Evolutionary conservation across 1,284 basidiomycete genomes (phyloP), one percentile per base, ranked within the genome.

Genomic region (Cutaneotrichosporon cavernicola): DNA sequence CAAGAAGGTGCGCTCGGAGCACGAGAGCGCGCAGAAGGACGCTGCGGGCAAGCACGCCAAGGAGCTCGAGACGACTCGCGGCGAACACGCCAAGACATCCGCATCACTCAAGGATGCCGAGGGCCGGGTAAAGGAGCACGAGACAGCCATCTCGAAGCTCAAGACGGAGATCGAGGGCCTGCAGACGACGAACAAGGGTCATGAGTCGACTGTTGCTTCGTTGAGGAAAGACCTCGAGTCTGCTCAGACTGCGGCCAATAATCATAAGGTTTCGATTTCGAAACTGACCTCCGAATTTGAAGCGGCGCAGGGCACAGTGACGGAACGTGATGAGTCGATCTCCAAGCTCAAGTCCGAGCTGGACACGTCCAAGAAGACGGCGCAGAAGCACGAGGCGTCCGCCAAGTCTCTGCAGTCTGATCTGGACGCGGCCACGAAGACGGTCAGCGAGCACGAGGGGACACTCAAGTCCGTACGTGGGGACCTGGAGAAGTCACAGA

Each of bases 371-470:
- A 47, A 63, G 38, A 58, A 52, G 49, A 18, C 49, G 9, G 38
- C 14, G 11, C 53, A 58, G 40, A 58, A 52, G 31, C 59, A 60
- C 46, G 56, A 63, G 51, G 51, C 56, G 11, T 21, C 46, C 4
- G 49, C 55, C 32, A 55, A 58, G 30, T 56, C 57, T 31, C 56
- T 61, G 9, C 43, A 56, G 26, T 36, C 60, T 8, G 65, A 66
- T 16, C 57, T 59, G 14, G 56, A 50, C n/a, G 51, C 52, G 31
- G 55, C 53, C 14, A 51, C 51, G 34, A 34, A 46, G 26, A 31
- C 34, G 30, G 16, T 32, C 46, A 11, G 21, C 9, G 64, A 60
- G 16, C 60, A 58, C 5, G 60, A 62, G 43, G 34, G 52, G 22
- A 32, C 57, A 3, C 26, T 50, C 34, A 55, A 55, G 52, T 46